Evolutionary conservation across 1,284 basidiomycete genomes (phyloP), one percentile per base, ranked within the genome.

Genomic region (Malassezia furfur): DNA sequence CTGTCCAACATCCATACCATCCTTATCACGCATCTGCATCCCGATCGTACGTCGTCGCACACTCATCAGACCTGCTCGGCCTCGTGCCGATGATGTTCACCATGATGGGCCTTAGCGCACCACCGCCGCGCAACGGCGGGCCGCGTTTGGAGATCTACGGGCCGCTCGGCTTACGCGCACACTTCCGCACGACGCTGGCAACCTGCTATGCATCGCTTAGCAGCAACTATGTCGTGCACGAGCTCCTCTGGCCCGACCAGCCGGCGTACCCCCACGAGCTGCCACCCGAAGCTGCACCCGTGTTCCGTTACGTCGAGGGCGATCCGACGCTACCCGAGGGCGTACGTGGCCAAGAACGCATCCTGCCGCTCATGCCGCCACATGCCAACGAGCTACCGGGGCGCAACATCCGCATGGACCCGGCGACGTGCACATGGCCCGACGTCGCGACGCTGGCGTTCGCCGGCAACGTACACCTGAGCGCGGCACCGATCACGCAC

Each of bases 21-120:
- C 38, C 61, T 74, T 41, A 61, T 74, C 50, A 72, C 71, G 0
- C 71, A 74, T 51, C 52, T 74, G 7, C 71, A 74, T 39, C 64
- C 64, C 6, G 71, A 72, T 50, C 71, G 51, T 57, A 39, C 22
- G 53, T 49, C 5, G 25, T 17, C 19, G 7, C 30, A 10, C 10
- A 40, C 7, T 48, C 28, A 38, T 30, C 34, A 57, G 53, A 68
- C 41, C 63, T 69, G 6, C 59, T 70, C 9, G 71, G 71, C 25
- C 48, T 74, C 14, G 66, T 69, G 2, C 70, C 71, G 10, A 52
- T 74, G 41, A 63, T 74, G 46, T 65, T 65, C 52, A 57, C 66
- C n/a, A 66, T 74, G 54, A 69, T 72, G 65, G 71, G 71, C 17
- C 41, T 43, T 6, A 57, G 55, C 39, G 48, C 55, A 15, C 40